Conservation (phyloP, 2,329 filamentous ascomycete species). For the Hypoxylon rubiginosum region DNA sequence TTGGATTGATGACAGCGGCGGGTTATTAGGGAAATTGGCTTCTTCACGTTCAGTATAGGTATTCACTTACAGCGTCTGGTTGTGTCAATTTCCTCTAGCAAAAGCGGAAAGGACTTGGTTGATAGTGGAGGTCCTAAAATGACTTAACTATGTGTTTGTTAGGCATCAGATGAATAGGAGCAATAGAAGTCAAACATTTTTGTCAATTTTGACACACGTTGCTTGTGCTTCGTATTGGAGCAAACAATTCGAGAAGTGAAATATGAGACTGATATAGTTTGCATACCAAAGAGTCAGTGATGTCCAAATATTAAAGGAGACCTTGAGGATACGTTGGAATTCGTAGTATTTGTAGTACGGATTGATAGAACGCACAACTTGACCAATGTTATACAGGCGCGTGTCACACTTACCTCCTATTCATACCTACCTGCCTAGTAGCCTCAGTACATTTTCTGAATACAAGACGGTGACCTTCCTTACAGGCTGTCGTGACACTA, state of each 20-base stretch:
- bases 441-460: too few species aligned
- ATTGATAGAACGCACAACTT: not conserved
- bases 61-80: not conserved
- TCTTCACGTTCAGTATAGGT: not conserved
- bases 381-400: conserved; percentile 3
- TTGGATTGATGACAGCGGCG: not conserved
- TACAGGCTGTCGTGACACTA: conserved; percentile 23
- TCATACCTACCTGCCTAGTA: too few species aligned
- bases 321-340: not conserved
- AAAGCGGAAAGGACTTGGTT: not conserved
- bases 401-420: not conserved
- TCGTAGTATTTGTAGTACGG: not conserved
- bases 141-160: not conserved
- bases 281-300: not conserved
- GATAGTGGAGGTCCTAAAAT: not conserved
- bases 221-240: not conserved
- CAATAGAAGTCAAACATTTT: not conserved
- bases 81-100: not conserved
- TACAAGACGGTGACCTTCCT: conserved; percentile 13
- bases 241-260: conserved; percentile 5
- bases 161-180: not conserved
- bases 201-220: not conserved
- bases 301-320: not conserved
- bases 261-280: not conserved
- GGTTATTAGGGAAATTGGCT: not conserved